phyloP scores from a whole-genome alignment of 768 basidiomycete genomes.

The Termitomyces sp. region DNA sequence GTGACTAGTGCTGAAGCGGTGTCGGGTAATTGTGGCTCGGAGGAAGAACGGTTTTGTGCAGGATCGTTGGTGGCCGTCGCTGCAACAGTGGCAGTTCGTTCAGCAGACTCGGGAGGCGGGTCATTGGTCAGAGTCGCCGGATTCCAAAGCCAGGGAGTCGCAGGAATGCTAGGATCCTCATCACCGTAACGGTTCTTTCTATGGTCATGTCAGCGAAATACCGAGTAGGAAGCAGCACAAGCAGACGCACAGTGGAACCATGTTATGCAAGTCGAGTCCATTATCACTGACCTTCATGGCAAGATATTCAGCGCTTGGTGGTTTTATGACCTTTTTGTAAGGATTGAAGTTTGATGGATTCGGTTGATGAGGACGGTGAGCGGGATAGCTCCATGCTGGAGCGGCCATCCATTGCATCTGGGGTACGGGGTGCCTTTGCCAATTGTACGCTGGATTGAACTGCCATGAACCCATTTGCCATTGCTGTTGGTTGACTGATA shows the following conservation, averaged over 20 bases:
- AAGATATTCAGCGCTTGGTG: slow-evolving; percentile 65
- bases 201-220: background rate
- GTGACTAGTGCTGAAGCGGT: background rate
- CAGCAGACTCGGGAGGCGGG: slow-evolving; percentile 13
- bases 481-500: slow-evolving; percentile 37
- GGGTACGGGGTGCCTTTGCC: slow-evolving; percentile 21
- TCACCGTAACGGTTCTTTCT: slow-evolving; percentile 31
- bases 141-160: slow-evolving; percentile 78
- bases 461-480: slow-evolving; percentile 56
- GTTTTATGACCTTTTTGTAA: slow-evolving; percentile 58
- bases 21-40: slow-evolving; percentile 16
- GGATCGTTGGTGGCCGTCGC: slow-evolving; percentile 12
- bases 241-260: slow-evolving; percentile 57
- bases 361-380: slow-evolving; percentile 16
- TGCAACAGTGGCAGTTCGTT: slow-evolving; percentile 10
- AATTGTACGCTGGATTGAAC: slow-evolving; percentile 40
- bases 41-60: slow-evolving; percentile 17
- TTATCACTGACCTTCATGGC: slow-evolving; percentile 55
- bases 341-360: slow-evolving; percentile 42
- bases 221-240: background rate
- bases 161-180: slow-evolving; percentile 18
- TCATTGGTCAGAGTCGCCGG: slow-evolving; percentile 40
- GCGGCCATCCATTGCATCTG: slow-evolving; percentile 35
- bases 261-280: slow-evolving; percentile 59
- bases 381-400: slow-evolving; percentile 29